Conservation (phyloP, 768 basidiomycete genomes). For the Psilocybe sp. region DNA sequence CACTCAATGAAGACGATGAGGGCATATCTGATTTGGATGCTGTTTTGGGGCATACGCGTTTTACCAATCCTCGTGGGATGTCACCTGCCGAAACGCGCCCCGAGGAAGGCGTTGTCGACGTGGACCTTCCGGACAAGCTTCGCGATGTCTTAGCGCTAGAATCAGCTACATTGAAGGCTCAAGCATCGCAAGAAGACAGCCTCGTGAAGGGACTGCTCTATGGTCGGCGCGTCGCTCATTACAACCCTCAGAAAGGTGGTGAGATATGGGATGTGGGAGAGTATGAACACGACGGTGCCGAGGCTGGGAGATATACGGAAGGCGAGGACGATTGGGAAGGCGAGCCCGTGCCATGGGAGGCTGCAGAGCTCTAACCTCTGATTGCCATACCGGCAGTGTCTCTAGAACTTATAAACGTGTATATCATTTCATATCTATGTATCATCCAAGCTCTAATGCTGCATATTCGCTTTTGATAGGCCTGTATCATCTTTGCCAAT, state of each 20-base stretch:
- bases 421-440: slow-evolving; percentile 18
- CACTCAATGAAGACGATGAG: slow-evolving; percentile 19
- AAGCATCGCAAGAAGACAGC: slow-evolving; percentile 43
- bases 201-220: slow-evolving; percentile 61
- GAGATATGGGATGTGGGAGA: slow-evolving; percentile 80
- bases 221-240: slow-evolving; percentile 51
- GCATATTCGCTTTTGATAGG: slow-evolving; percentile 8
- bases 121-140: slow-evolving; percentile 66
- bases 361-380: slow-evolving; percentile 58
- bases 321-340: slow-evolving; percentile 76
- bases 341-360: slow-evolving; percentile 80
- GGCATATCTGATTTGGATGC: slow-evolving; percentile 32
- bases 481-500: not conserved
- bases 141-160: slow-evolving; percentile 63
- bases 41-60: slow-evolving; percentile 30
- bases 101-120: slow-evolving; percentile 41
- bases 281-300: slow-evolving; percentile 35
- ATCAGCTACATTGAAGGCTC: slow-evolving; percentile 37
- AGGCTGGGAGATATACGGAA: slow-evolving; percentile 28
- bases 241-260: slow-evolving; percentile 64
- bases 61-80: slow-evolving; percentile 26
- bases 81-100: slow-evolving; percentile 16
- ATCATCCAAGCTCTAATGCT: slow-evolving; percentile 11
- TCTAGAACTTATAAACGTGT: slow-evolving; percentile 18
- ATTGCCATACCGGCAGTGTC: slow-evolving; percentile 7